These are phyloP conservation scores for Astragalus glycyphyllos DNA, from an alignment of 306 rosid species.

Conservation along the genomic window DNA sequence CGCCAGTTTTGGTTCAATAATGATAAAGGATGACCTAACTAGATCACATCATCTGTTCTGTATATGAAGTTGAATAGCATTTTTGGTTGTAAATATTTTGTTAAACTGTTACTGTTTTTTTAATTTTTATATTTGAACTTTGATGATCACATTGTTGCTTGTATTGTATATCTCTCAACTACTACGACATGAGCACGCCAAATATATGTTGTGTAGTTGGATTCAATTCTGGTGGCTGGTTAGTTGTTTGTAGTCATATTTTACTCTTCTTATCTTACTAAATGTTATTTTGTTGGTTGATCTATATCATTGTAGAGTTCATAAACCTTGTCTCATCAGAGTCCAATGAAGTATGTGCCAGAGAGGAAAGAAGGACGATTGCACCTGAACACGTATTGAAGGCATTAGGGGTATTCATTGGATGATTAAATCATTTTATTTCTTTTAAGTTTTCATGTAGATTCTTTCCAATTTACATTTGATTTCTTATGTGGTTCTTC, in stretches of 20 bases:
- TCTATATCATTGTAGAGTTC: constrained; percentile 69
- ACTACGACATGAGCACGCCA: background rate
- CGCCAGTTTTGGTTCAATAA: background rate
- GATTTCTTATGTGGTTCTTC: background rate
- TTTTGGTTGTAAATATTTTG: background rate
- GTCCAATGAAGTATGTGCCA: constrained; percentile 90
- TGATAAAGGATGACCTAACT: constrained; percentile 1
- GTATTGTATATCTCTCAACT: background rate
- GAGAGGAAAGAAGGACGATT: constrained; percentile 92
- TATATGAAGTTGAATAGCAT: constrained; percentile 3
- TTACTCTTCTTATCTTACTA: constrained; percentile 36
- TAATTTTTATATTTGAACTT: background rate
- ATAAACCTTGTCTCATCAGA: constrained; percentile 91
- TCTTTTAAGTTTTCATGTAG: constrained; percentile 10
- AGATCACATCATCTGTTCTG: background rate
- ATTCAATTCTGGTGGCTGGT: background rate
- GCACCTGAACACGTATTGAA: constrained; percentile 96
- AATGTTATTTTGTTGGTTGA: constrained; percentile 31
- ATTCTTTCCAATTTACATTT: background rate
- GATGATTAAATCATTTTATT: background rate
- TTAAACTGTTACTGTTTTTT: too few relatives aligned
- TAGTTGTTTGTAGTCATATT: constrained; percentile 14
- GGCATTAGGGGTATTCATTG: constrained; percentile 74
- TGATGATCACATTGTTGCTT: background rate
- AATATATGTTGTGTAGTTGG: constrained; percentile 3